phyloP scores from a whole-genome alignment of 371 early-diverging fungal species.

The Entomophthora muscae region DNA sequence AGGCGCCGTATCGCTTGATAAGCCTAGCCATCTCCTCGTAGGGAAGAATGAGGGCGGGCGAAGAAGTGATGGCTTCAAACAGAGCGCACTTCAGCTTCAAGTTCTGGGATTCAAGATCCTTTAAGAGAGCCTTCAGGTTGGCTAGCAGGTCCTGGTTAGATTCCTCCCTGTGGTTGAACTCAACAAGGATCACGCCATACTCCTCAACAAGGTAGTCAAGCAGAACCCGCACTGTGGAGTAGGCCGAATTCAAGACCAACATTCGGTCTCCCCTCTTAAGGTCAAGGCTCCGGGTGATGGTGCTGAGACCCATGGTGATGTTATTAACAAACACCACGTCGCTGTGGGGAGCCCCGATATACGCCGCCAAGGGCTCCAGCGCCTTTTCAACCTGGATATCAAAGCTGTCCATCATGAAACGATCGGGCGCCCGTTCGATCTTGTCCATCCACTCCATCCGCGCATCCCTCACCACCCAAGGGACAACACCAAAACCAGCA shows the following conservation, averaged over 20 bases:
- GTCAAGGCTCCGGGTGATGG: slow-evolving; percentile 15
- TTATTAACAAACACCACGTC: slow-evolving; percentile 21
- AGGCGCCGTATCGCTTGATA: slow-evolving; percentile 25
- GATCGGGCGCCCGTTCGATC: slow-evolving; percentile 8
- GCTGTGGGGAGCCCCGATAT: slow-evolving; percentile 16
- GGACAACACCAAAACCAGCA: slow-evolving; percentile 9
- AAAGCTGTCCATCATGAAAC: slow-evolving; percentile 5
- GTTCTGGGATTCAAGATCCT: not conserved
- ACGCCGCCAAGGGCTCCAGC: slow-evolving; percentile 14
- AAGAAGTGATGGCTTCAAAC: slow-evolving; percentile 35
- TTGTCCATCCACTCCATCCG: slow-evolving; percentile 5
- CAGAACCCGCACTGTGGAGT: slow-evolving; percentile 11
- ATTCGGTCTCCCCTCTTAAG: slow-evolving; percentile 17
- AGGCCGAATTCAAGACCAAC: slow-evolving; percentile 21
- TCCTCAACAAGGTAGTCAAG: not conserved
- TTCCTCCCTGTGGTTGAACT: not conserved
- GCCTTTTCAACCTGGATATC: slow-evolving; percentile 12
- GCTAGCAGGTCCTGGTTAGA: not conserved
- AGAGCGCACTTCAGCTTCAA: not conserved
- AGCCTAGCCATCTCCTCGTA: slow-evolving; percentile 28
- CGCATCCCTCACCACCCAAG: slow-evolving; percentile 3
- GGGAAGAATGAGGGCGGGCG: slow-evolving; percentile 31
- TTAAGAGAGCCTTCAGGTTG: not conserved
- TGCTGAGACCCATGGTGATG: slow-evolving; percentile 17
- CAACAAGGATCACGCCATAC: not conserved